phyloP scores from a whole-genome alignment of 225 moss, liverwort and hornwort genomes.

The Thuidium tamariscinum region DNA sequence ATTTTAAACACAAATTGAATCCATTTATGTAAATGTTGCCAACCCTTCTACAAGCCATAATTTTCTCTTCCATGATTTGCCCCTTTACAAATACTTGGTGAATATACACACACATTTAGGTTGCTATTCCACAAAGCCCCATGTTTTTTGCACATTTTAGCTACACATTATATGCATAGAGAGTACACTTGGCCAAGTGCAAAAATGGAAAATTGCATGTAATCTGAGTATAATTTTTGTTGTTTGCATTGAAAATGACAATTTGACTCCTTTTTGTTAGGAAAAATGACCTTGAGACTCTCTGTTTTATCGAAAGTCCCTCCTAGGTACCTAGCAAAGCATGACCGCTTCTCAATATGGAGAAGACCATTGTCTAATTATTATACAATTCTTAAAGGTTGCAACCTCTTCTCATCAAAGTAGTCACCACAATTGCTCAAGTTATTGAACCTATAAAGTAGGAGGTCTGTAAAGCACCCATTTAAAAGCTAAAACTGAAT shows the following conservation, averaged over 20 bases:
- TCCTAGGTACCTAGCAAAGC: fast-evolving
- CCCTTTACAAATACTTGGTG: fast-evolving
- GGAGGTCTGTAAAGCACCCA: too few relatives aligned
- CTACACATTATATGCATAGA: not conserved
- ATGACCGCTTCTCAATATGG: fast-evolving
- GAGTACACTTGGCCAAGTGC: not conserved
- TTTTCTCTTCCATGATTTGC: fast-evolving
- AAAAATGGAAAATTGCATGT: too few relatives aligned
- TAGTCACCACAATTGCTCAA: fast-evolving
- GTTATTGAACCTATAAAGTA: not conserved
- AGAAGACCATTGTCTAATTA: fast-evolving
- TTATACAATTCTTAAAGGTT: not conserved
- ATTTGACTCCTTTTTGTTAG: not conserved
- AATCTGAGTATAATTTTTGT: fast-evolving
- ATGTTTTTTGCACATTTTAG: fast-evolving
- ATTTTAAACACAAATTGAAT: not conserved
- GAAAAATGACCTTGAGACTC: fast-evolving
- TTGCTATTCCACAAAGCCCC: fast-evolving
- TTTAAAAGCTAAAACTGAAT: too few relatives aligned
- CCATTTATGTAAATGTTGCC: fast-evolving
- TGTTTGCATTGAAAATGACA: fast-evolving
- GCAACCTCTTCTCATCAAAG: fast-evolving
- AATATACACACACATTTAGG: too few relatives aligned
- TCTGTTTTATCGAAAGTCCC: fast-evolving
- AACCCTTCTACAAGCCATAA: fast-evolving